Percentiles rank a stretch among this genome's conserved stretches.
These are phyloP conservation scores for Blepharisma japonicum DNA, from an alignment of 73 alveolate species.

Conservation along the genomic window DNA sequence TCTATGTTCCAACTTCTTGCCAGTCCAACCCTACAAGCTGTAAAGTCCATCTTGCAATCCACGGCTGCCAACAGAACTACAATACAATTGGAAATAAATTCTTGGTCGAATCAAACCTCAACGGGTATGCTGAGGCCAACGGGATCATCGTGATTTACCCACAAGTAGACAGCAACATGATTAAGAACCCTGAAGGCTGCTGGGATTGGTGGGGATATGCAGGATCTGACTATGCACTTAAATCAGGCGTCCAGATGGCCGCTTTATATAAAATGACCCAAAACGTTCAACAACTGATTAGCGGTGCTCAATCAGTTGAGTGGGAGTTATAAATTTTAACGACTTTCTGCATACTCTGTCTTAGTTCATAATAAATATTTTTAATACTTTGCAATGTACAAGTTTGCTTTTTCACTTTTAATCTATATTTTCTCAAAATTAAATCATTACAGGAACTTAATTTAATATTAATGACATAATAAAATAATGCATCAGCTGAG, in stretches of 20 bases:
- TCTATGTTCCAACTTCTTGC: conserved; percentile 22
- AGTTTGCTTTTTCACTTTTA: no score
- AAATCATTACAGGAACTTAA: no score
- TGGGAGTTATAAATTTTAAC: no score
- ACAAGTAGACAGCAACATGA: conserved; percentile 29
- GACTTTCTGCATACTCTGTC: no score
- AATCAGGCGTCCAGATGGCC: conserved; percentile 44
- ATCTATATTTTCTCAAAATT: no score
- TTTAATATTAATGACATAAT: no score
- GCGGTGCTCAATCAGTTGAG: neutral
- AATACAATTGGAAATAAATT: conserved; percentile 33
- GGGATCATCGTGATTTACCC: conserved; percentile 50
- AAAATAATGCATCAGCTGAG: no score
- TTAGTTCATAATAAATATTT: no score
- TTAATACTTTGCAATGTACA: no score
- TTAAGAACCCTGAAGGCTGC: conserved; percentile 58
- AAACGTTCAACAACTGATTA: conserved; percentile 18
- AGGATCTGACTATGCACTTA: conserved; percentile 41
- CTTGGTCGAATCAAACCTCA: conserved; percentile 37
- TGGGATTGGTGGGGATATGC: conserved; percentile 71
- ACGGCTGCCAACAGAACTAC: conserved; percentile 49
- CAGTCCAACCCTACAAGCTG: conserved; percentile 21
- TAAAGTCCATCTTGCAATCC: conserved; percentile 49
- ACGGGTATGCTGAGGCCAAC: conserved; percentile 53
- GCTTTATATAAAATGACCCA: conserved; percentile 33